These are phyloP conservation scores for Diaporthe velutina DNA, from an alignment of 2,329 filamentous ascomycete genomes.

Conservation along the genomic window DNA sequence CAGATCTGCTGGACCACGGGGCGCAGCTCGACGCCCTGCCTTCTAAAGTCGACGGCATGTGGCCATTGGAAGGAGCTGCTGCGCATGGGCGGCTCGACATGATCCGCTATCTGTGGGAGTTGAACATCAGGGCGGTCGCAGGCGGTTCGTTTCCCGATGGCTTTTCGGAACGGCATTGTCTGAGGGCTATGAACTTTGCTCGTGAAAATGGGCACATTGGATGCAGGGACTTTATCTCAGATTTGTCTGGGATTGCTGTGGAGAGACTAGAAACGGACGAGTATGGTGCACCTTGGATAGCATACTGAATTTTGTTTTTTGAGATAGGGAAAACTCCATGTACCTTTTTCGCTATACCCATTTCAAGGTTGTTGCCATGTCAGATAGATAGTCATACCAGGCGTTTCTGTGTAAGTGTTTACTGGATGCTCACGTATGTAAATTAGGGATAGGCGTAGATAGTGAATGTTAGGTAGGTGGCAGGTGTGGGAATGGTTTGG, in stretches of 20 bases:
- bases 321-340: too few species aligned
- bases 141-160: not conserved
- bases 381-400: too few species aligned
- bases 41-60: conserved; percentile 36
- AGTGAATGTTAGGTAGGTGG: too few species aligned
- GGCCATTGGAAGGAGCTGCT: conserved; percentile 42
- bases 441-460: too few species aligned
- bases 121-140: not conserved
- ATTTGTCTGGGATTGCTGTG: not conserved
- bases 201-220: not conserved
- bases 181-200: conserved; percentile 3
- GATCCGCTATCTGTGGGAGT: not conserved
- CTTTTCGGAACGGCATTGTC: not conserved
- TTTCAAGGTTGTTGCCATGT: too few species aligned
- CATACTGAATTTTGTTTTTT: not conserved
- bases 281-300: conserved; percentile 4
- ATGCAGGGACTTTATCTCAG: not conserved
- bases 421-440: too few species aligned
- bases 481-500: too few species aligned
- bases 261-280: not conserved
- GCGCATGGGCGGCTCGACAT: conserved; percentile 40
- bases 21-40: conserved; percentile 34
- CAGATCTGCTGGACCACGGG: conserved; percentile 33
- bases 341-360: too few species aligned
- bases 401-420: too few species aligned